Base-by-base conservation (phyloP, 768 basidiomycete species). In the Mycena metata region DNA sequence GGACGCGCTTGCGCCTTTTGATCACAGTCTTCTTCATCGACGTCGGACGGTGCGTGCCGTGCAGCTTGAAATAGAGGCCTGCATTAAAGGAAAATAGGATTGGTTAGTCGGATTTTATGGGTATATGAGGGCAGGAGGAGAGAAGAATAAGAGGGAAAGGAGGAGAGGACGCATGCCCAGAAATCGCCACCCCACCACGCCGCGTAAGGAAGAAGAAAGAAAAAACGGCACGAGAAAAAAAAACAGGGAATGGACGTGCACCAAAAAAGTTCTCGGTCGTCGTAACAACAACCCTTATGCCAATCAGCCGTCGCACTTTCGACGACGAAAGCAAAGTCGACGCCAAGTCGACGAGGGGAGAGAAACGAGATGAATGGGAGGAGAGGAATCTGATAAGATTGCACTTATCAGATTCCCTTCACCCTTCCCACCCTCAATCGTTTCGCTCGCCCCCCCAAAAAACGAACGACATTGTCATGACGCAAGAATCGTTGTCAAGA, bases 11-110 rank as follows among this genome's bases (percentile, higher is more conserved):
- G 72, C 98, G 86, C 39, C 98, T 89, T 83, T 99, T 99, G 87
- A 99, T 99, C 73, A 98, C 95, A 5, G 95, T 93, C 85, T 99
- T 98, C 82, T 98, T 99, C 96, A 99, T 97, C 69, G 96, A 95
- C 71, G 96, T 96, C 43, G 98, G 98, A 42, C 98, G 90, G 75
- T 98, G 96, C 2, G 94, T 95, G 54, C 96, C 96, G 83, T 99
- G 98, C 15, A 99, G 87, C 81, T 99, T 99, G 86, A 95, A 98
- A 83, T 99, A 99, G 11, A 99, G 88, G 63, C 97, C 97, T 98
- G 76, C 60, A 66, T 23, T 13, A 64, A 45, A 41, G 58, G 51
- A 60, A 49, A 36, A 58, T 42, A n/a, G 23, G 46, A 58, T 49
- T 59, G 58, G 47, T 61, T 41, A 52, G 59, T 39, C 39, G 39